Evolutionary conservation across 2,329 filamentous ascomycete species (phyloP).

Genomic region (Pseudocercospora fijiensis): DNA sequence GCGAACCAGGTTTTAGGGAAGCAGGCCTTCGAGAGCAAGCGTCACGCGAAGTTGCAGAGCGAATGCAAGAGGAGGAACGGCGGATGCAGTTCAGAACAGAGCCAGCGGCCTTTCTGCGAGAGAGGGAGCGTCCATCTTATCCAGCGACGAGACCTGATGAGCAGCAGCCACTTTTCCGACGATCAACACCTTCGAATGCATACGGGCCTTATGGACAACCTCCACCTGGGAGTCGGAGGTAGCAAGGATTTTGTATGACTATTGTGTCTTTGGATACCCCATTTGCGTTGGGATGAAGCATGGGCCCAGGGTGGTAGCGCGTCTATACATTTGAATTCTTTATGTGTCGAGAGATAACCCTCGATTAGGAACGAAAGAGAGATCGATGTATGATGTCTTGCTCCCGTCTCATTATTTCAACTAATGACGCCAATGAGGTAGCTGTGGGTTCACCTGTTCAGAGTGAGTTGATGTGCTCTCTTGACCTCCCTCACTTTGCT

Average conservation of each 20-base stretch:
- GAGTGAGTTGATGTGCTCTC: too few species aligned
- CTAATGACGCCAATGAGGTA: not conserved
- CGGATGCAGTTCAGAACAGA: conserved; percentile 1
- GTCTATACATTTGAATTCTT: not conserved
- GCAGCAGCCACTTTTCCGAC: not conserved
- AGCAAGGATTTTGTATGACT: conserved; percentile 6
- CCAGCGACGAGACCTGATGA: not conserved
- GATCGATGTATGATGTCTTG: not conserved
- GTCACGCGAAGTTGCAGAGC: conserved; percentile 2
- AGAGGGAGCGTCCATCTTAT: not conserved
- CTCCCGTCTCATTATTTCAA: not conserved
- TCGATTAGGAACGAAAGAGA: not conserved
- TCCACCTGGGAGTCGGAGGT: not conserved
- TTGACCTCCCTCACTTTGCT: too few species aligned
- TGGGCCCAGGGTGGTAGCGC: not conserved
- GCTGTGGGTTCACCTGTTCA: too few species aligned
- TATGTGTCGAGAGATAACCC: not conserved
- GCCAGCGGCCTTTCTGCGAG: conserved; percentile 1
- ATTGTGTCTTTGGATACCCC: conserved; percentile 12
- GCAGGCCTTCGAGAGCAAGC: conserved; percentile 10
- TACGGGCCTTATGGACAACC: conserved; percentile 4
- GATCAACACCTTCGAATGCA: conserved; percentile 1
- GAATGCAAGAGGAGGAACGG: conserved; percentile 8
- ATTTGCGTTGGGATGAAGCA: conserved; percentile 5
- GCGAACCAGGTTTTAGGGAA: not conserved